A percentile compares a stretch with the other conserved stretches of the same genome.
Conservation (phyloP, 2,329 filamentous ascomycete genomes). For the Fusarium algeriense region DNA sequence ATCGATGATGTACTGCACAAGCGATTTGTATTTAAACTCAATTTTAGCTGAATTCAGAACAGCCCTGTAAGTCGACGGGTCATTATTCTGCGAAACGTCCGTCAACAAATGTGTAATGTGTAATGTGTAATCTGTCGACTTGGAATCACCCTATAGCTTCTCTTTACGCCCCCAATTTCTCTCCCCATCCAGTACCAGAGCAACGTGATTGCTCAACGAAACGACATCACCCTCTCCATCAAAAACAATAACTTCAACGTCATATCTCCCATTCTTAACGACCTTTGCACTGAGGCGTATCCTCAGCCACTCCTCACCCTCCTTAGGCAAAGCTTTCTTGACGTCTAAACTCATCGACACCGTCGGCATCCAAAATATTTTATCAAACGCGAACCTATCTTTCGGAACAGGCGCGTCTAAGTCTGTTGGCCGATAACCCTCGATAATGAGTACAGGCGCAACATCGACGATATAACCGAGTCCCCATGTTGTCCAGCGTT, state of each 20-base stretch:
- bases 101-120: background rate
- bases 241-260: slow-evolving; percentile 77
- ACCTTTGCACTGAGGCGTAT: slow-evolving; percentile 73
- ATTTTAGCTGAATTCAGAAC: too few species aligned
- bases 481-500: slow-evolving; percentile 72
- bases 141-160: slow-evolving; percentile 53
- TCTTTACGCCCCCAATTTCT: slow-evolving; percentile 37
- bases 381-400: slow-evolving; percentile 43
- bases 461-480: slow-evolving; percentile 74
- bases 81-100: background rate
- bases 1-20: too few species aligned
- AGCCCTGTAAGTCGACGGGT: background rate
- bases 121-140: background rate
- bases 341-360: slow-evolving; percentile 80
- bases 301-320: slow-evolving; percentile 80
- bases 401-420: slow-evolving; percentile 32
- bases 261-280: slow-evolving; percentile 78
- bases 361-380: slow-evolving; percentile 79
- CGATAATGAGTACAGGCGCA: slow-evolving; percentile 75
- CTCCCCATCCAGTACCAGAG: slow-evolving; percentile 47
- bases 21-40: too few species aligned
- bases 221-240: slow-evolving; percentile 58
- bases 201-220: slow-evolving; percentile 49
- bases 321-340: slow-evolving; percentile 76
- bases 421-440: slow-evolving; percentile 58